A percentile compares a stretch with the other conserved stretches of the same genome.
phyloP scores from a whole-genome alignment of 2,329 filamentous ascomycete genomes.

The Ophiostoma pallidulum region DNA sequence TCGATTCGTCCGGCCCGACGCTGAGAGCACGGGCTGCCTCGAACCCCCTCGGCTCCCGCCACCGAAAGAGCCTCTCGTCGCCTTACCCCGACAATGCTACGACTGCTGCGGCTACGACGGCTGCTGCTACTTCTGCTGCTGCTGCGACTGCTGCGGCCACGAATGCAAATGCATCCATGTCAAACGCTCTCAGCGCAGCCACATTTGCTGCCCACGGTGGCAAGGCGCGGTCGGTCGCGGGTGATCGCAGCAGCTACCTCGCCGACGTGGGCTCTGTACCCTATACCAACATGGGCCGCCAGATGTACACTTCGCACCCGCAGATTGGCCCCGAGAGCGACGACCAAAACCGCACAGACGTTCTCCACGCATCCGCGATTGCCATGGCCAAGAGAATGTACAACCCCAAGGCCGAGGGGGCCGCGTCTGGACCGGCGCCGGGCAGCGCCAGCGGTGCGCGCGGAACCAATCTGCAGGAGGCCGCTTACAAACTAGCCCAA shows the following conservation, averaged over 20 bases:
- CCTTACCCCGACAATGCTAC: constrained; percentile 2
- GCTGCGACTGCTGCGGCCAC: constrained; percentile 40
- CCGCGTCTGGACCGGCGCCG: not conserved
- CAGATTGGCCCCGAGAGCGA: constrained; percentile 63
- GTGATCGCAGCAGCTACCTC: constrained; percentile 28
- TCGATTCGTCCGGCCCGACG: not conserved
- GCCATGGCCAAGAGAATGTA: constrained; percentile 90
- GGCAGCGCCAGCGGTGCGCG: constrained; percentile 25
- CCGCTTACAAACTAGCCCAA: constrained; percentile 76
- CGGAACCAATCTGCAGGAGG: constrained; percentile 66
- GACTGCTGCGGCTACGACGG: constrained; percentile 46
- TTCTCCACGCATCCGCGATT: constrained; percentile 70
- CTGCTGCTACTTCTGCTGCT: constrained; percentile 37
- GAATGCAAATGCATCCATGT: constrained; percentile 26
- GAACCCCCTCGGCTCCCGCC: constrained; percentile 35
- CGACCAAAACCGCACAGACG: constrained; percentile 62
- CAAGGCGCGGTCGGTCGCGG: not conserved
- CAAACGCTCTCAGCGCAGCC: constrained; percentile 52
- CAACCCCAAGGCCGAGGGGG: constrained; percentile 21
- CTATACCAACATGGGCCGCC: constrained; percentile 56
- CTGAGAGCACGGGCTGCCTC: constrained; percentile 50
- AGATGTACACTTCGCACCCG: constrained; percentile 71
- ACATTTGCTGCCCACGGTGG: constrained; percentile 52
- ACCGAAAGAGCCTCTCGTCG: constrained; percentile 23
- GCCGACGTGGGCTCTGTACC: constrained; percentile 59